phyloP scores from a whole-genome alignment of 371 early-diverging fungal species.

The Mucor racemosus region DNA sequence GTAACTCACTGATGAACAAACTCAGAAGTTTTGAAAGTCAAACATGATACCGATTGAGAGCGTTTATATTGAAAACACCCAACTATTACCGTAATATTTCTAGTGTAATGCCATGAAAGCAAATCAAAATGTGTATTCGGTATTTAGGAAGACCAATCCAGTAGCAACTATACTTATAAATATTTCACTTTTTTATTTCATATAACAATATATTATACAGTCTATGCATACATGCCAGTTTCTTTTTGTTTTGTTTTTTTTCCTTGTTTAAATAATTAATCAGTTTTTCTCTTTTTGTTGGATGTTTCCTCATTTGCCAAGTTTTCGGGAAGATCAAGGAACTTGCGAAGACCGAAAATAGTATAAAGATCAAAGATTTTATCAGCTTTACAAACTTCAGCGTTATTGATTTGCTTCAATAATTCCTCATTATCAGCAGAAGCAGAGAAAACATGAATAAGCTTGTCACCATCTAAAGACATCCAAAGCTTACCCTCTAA shows the following conservation, averaged over 20 bases:
- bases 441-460: constrained; percentile 2
- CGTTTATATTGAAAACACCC: no score
- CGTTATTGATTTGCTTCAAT: constrained; percentile 45
- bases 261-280: constrained; percentile 5
- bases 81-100: no score
- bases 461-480: constrained; percentile 25
- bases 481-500: constrained; percentile 37
- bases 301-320: constrained; percentile 28
- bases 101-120: no score
- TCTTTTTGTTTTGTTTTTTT: neutral
- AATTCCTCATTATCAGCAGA: constrained; percentile 20
- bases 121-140: no score
- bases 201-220: neutral
- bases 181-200: constrained; percentile 8
- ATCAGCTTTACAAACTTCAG: constrained; percentile 48
- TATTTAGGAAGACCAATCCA: no score
- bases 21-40: no score
- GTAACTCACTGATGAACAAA: no score
- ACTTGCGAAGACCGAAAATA: constrained; percentile 62
- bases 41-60: no score
- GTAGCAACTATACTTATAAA: neutral
- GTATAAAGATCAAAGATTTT: constrained; percentile 55
- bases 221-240: neutral
- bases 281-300: constrained; percentile 44
- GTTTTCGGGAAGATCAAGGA: constrained; percentile 46